Base-by-base conservation (phyloP, 176 grass and related monocot species). In the Saccharum spontaneum region DNA sequence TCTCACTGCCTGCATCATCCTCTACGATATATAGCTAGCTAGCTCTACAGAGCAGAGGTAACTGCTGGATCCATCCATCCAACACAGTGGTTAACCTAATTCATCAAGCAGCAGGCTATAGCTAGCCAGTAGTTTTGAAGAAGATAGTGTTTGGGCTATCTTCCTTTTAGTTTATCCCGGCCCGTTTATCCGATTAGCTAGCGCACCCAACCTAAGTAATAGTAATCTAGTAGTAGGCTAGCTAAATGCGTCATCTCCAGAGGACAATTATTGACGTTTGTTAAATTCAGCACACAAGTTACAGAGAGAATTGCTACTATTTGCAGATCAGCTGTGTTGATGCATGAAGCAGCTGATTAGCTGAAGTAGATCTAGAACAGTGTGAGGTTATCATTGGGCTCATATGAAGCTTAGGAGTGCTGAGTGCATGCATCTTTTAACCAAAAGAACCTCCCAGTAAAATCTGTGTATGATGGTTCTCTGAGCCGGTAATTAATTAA, bases 311-410 rank as follows among this genome's bases (percentile, higher is more conserved):
- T 65, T 65, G 24, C 23, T 71, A 22, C 23, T 71, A 22, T 18
- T 18, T 17, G 14, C 7, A 11, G n/a, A 40, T 49, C 22, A 17
- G 12, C 40, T 22, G 9, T 20, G 60, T 11, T 9, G 5, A 1
- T 2, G 8, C 23, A 17, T 38, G 34, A 10, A 55, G 46, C 43
- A 43, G 73, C 62, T 80, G 20, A 49, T 69, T 81, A 64, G 67
- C n/a, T 5, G 71, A 40, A 82, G 31, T 40, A 80, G 86, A 88
- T 83, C 87, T 68, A 55, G 36, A 74, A 84, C 67, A 84, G 82
- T 71, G 69, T 33, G 38, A 77, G 45, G 16, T 55, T 61, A 74
- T 84, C 9, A 84, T 79, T 88, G 30, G 59, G 3, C 5, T 9
- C 68, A 84, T 46, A 84, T 46, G 81, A 18, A 67, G 52, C 55